A percentile compares a stretch with the other conserved stretches of the same genome.
These are phyloP conservation scores for Penicillium expansum DNA, from an alignment of 2,329 filamentous ascomycete genomes.

Conservation along the genomic window DNA sequence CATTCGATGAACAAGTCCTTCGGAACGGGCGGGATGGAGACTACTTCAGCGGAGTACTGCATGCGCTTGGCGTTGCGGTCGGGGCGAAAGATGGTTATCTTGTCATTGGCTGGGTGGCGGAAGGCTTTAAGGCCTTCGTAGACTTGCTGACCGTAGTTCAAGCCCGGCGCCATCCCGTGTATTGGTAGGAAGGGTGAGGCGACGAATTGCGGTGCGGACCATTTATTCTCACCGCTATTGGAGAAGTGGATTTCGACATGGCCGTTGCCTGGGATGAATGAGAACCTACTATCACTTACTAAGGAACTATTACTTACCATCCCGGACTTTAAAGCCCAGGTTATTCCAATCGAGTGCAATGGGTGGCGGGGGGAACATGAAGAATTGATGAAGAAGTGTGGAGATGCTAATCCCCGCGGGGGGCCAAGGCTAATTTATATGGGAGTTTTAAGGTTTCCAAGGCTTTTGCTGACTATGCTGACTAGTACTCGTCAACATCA, in stretches of 20 bases:
- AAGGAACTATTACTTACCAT: conserved; percentile 58
- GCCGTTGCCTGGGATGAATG: conserved; percentile 66
- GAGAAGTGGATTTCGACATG: conserved; percentile 89
- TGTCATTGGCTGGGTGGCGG: conserved; percentile 59
- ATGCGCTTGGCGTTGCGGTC: conserved; percentile 79
- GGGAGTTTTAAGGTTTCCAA: background rate
- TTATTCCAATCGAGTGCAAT: conserved; percentile 72
- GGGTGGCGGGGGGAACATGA: conserved; percentile 35
- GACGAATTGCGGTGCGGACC: conserved; percentile 76
- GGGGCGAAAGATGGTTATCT: conserved; percentile 84
- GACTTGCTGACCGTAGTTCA: conserved; percentile 97
- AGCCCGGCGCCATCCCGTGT: conserved; percentile 89
- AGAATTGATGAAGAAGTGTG: background rate
- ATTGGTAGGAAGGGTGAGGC: conserved; percentile 79
- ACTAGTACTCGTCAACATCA: background rate
- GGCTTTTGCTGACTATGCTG: background rate
- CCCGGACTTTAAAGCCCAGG: conserved; percentile 86
- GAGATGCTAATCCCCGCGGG: background rate
- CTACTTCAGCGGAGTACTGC: conserved; percentile 77
- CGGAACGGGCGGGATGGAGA: conserved; percentile 79
- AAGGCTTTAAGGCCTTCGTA: conserved; percentile 99
- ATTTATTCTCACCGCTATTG: conserved; percentile 65
- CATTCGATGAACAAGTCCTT: conserved; percentile 71
- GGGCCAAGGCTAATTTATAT: background rate
- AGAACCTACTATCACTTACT: background rate